Base-by-base conservation (phyloP, 2,329 filamentous ascomycete genomes). In the Xylariomycetidae sp. region DNA sequence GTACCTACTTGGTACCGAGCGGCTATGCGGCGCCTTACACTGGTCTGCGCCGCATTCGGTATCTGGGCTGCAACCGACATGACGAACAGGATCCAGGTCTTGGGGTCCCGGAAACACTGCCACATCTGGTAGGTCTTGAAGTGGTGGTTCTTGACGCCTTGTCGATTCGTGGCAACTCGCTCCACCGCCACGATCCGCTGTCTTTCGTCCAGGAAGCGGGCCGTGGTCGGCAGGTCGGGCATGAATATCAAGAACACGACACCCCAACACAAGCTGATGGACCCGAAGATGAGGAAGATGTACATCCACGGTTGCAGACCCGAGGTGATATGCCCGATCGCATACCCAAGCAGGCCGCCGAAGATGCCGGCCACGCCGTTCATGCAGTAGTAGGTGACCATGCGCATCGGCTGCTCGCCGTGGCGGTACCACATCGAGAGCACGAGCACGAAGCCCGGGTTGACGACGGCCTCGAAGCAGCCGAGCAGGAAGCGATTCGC, bases 21-120 rank as follows among this genome's bases (percentile, higher is more conserved):
- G n/a, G n/a, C n/a, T n/a, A n/a, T n/a, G n/a, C n/a, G n/a, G n/a
- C n/a, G n/a, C n/a, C n/a, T 8, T 37, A 54, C 49, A 59, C 63
- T 71, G 0, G 73, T 75, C 25, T 76, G 49, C 0, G 72, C 73
- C 0, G 70, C 67, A 37, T 77, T 79, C 0, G 74, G 73, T 6
- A 78, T 64, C 43, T 77, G 70, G 0, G 72, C 70, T 0, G 67
- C 71, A 2, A 66, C 52, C 0, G 72, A 65, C 60, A 73, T 67
- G 32, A 73, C 39, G 43, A 75, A 74, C 2, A 76, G 47, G 17
- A 75, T 66, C 69, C 72, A 76, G 0, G 72, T 74, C 54, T 76
- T 76, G 0, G 72, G 12, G 19, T 77, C 72, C 5, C 47, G 37
- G 0, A 66, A 39, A 2, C 69, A 67, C 44, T 76, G 67, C 45